These are phyloP conservation scores for Mytilinidion resinicola DNA, from an alignment of 495 filamentous ascomycete species.

Conservation along the genomic window DNA sequence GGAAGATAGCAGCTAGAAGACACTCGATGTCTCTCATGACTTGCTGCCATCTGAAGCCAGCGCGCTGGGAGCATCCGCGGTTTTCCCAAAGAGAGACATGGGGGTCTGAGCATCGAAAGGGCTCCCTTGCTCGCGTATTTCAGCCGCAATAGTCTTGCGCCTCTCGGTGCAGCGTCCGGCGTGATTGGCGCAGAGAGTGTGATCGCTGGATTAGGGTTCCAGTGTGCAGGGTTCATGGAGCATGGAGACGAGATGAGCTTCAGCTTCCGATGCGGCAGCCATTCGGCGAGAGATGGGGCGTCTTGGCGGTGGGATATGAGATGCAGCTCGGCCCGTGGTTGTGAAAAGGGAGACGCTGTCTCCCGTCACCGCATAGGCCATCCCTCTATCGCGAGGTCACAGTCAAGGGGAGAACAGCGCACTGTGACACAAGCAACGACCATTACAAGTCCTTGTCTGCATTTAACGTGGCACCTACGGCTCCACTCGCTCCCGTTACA, in stretches of 20 bases:
- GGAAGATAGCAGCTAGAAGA: background rate
- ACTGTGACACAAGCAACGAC: background rate
- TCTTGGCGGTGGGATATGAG: background rate
- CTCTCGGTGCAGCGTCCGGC: background rate
- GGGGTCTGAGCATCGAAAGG: background rate
- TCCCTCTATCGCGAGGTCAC: no score
- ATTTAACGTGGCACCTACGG: background rate
- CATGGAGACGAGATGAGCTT: slow-evolving; percentile 2
- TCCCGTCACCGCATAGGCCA: no score
- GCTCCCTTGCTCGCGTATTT: background rate
- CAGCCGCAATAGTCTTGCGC: background rate
- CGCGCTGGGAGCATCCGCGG: no score
- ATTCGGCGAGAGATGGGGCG: background rate
- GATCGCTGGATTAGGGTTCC: background rate
- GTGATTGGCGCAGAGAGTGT: background rate
- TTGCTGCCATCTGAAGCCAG: no score
- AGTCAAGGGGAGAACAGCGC: no score
- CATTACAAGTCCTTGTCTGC: background rate
- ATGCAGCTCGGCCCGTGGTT: no score
- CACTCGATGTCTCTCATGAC: background rate
- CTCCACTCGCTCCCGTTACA: background rate
- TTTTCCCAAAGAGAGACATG: no score
- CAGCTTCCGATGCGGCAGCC: background rate
- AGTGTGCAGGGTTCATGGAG: background rate
- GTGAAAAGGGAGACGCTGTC: no score